A percentile compares a stretch with the other conserved stretches of the same genome.
Conservation (phyloP, 1,284 basidiomycete genomes). For the Trichosporon faecale region DNA sequence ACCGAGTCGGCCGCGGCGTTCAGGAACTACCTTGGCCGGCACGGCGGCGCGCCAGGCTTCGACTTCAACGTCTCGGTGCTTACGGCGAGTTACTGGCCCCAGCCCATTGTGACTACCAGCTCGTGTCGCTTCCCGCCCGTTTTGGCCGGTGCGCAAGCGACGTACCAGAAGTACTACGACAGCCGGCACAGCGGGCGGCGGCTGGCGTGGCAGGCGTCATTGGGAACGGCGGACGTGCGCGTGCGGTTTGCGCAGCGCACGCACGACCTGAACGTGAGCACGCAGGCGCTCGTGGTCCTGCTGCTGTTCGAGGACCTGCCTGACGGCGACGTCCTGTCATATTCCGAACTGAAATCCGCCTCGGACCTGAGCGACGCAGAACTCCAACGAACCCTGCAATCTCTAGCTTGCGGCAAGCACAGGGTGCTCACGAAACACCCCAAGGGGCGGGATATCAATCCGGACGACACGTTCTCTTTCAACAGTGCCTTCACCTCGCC, state of each 20-base stretch:
- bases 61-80: slow-evolving; percentile 83
- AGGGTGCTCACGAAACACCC: slow-evolving; percentile 91
- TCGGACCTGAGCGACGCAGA: slow-evolving; percentile 74
- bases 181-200: slow-evolving; percentile 83
- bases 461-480: slow-evolving; percentile 81
- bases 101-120: slow-evolving; percentile 57
- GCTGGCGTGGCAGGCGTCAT: slow-evolving; percentile 88
- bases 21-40: slow-evolving; percentile 36
- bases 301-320: slow-evolving; percentile 76
- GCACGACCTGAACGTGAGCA: slow-evolving; percentile 92
- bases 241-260: slow-evolving; percentile 73
- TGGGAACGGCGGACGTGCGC: slow-evolving; percentile 87
- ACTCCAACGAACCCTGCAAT: slow-evolving; percentile 86
- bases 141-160: slow-evolving; percentile 64
- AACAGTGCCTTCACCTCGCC: slow-evolving; percentile 75
- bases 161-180: slow-evolving; percentile 88
- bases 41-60: slow-evolving; percentile 60
- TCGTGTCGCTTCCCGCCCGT: slow-evolving; percentile 65
- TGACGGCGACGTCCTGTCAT: slow-evolving; percentile 63
- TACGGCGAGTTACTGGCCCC: slow-evolving; percentile 92
- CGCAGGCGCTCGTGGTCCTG: slow-evolving; percentile 82
- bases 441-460: slow-evolving; percentile 73
- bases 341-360: slow-evolving; percentile 55
- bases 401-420: slow-evolving; percentile 94
- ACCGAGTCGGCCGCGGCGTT: slow-evolving; percentile 78